Conservation (phyloP, 306 rosid genomes). For the Dryas octopetala region DNA sequence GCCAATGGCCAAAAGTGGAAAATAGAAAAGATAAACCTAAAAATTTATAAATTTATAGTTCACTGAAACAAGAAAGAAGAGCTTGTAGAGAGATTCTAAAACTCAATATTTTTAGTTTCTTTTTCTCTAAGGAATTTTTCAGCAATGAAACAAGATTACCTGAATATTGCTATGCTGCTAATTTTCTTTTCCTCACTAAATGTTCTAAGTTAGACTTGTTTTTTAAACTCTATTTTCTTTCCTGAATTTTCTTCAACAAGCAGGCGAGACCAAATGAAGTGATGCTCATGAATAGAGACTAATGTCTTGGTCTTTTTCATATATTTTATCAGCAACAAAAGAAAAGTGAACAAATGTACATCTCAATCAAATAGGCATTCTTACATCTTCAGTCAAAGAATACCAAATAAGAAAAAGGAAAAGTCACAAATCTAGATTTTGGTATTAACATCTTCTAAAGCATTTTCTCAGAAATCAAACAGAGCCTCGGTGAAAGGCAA, state of each 20-base stretch:
- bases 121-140: not conserved
- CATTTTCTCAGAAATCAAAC: conserved; percentile 12
- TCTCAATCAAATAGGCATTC: too few relatives aligned
- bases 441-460: not conserved
- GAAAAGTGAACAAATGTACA: too few relatives aligned
- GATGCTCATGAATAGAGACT: too few relatives aligned
- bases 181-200: not conserved
- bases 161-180: not conserved
- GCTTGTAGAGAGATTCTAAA: not conserved
- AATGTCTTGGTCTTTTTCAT: too few relatives aligned
- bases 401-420: not conserved
- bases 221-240: too few relatives aligned
- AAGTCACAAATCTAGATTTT: not conserved
- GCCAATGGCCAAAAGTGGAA: not conserved
- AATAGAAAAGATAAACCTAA: not conserved
- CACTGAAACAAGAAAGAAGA: not conserved
- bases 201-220: too few relatives aligned
- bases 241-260: too few relatives aligned
- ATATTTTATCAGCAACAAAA: too few relatives aligned
- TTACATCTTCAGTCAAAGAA: not conserved
- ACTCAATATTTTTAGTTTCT: not conserved
- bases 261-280: too few relatives aligned
- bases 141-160: not conserved
- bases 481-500: not conserved
- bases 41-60: not conserved